Evolutionary conservation across 805 yeast genomes (phyloP), one percentile per base, ranked within the genome.

Genomic region (Barnettozyma botsteinii): DNA sequence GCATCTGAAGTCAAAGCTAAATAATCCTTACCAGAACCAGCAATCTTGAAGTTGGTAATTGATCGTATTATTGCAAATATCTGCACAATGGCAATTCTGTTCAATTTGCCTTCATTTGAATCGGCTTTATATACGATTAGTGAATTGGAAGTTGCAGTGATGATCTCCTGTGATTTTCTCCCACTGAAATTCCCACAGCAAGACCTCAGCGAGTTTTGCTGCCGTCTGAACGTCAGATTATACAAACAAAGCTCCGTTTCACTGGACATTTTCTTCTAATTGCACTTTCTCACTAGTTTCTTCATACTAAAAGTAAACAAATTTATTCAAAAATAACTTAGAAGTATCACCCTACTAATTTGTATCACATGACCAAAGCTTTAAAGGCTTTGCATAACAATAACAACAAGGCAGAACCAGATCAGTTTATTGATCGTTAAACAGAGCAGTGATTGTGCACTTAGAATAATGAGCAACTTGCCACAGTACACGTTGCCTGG

Each of bases 1-100:
- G 94, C 73, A 53, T 89, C 97, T 0, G 93, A 77, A 0, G 91
- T 74, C 3, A 86, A 55, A 7, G 81, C 72, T n/a, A 89, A 45
- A 21, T 65, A 64, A 47, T 86, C 93, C 39, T 64, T 67, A 0
- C 66, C 56, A 0, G 76, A 55, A 0, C 83, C 86, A 0, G 75
- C 66, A 10, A 72, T 56, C 17, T 76, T 70, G 40, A 86, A 61
- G 19, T 73, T 65, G 6, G 64, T 65, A 10, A 85, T 61, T 4
- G 65, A 46, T 33, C 87, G 67, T 4, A 89, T 64, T 6, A 73
- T 67, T 2, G 83, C 81, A 59, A 81, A 81, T 0, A 75, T 51
- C 24, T 76, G 69, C 29, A 75, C 75, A 2, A 59, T 50, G 11
- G 63, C 52, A 7, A 75, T 29, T 28, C 62, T 60, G 8, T 55